Evolutionary conservation across 805 yeast species (phyloP), one percentile per base, ranked within the genome.

Genomic region (Kodamaea leandrae): DNA sequence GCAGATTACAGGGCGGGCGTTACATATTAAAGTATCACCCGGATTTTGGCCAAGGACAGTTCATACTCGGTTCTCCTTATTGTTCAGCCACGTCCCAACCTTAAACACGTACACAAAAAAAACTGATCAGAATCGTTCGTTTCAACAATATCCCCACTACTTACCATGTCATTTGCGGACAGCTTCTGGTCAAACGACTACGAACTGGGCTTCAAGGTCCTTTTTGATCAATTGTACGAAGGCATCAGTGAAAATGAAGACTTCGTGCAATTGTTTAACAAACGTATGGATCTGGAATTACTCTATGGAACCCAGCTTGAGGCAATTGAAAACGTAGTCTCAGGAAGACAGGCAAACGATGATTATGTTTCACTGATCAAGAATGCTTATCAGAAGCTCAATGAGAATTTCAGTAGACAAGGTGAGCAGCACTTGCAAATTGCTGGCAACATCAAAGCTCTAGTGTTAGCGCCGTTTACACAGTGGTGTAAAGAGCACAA

Each of bases 171-270:
- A 15, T 83, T 85, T 63, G 79, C 86, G 4, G 87, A 83, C 50
- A 77, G 81, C 51, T 85, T 85, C 63, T 85, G 95, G 95, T 72
- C 88, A 6, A 68, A 68, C 20, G 90, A 83, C 54, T 79, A 81
- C 53, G 63, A 70, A 10, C 63, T 73, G 61, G 82, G 86, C 26
- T 60, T 76, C 35, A 65, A 71, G 37, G 61, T 65, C 2, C 63
- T 82, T 6, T 82, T 80, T 49, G 67, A 63, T 16, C 76, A 76
- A 48, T 64, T 82, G 30, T 66, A 72, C 44, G 76, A 73, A 50
- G 95, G 95, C 0, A 72, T 83, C 42, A 70, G 65, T 18, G 95
- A 87, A 58, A 83, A 85, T 56, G 79, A 77, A 23, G 84, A 84
- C 55, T 80, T 83, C 48, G 68, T 84, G 12, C 74, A 73, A 15